Evolutionary conservation across 228 moss, liverwort and hornwort species (phyloP).

Genomic region (Sphagnum magellanicum): DNA sequence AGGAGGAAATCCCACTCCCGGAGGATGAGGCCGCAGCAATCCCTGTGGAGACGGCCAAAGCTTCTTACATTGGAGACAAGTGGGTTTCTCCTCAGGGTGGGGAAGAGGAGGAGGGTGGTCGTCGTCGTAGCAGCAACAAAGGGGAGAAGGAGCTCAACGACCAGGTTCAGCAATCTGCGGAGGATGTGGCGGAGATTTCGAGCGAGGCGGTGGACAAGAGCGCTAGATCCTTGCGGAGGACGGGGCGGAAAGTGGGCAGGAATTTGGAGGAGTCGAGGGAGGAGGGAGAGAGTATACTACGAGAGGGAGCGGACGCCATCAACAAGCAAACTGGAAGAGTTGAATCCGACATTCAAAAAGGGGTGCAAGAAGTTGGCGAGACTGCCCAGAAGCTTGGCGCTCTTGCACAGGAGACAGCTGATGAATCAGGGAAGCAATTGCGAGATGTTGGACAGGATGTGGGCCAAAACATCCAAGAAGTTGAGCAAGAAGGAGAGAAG

Average conservation of each 20-base stretch:
- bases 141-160: constrained; percentile 6
- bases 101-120: background rate
- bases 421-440: constrained; percentile 37
- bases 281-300: constrained; percentile 18
- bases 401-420: constrained; percentile 39
- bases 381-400: constrained; percentile 42
- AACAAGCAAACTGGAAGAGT: constrained; percentile 21
- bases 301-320: constrained; percentile 15
- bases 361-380: constrained; percentile 42
- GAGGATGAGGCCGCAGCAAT: constrained; percentile 28
- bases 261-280: constrained; percentile 32
- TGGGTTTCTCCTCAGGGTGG: constrained; percentile 5
- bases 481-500: constrained; percentile 39
- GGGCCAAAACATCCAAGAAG: constrained; percentile 21
- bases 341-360: constrained; percentile 38
- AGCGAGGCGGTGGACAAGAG: constrained; percentile 17
- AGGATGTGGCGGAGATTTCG: constrained; percentile 11
- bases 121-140: too few relatives aligned
- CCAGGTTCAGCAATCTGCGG: constrained; percentile 21
- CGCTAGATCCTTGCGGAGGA: constrained; percentile 19
- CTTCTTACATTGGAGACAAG: constrained; percentile 29
- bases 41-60: constrained; percentile 13
- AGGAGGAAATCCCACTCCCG: constrained; percentile 14
- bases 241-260: constrained; percentile 36
- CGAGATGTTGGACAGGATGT: constrained; percentile 29